Evolutionary conservation across 2,329 filamentous ascomycete genomes (phyloP).

Genomic region (Lecanosticta acicola): DNA sequence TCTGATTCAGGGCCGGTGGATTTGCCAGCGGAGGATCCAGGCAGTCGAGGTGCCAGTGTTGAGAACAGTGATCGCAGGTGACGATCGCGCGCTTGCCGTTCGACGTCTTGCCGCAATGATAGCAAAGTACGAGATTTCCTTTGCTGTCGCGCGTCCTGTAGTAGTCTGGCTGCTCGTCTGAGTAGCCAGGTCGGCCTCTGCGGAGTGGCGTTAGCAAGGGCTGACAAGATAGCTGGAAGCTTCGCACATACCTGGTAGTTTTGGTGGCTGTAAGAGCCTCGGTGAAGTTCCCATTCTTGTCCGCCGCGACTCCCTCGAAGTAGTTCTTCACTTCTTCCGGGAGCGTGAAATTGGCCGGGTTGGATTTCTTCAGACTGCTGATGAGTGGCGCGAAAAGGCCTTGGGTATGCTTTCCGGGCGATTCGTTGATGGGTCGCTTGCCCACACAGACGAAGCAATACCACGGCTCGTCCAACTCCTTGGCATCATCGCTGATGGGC

Average conservation of each 20-base stretch:
- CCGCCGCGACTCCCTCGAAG: constrained; percentile 75
- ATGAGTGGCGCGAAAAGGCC: constrained; percentile 61
- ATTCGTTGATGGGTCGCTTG: constrained; percentile 27
- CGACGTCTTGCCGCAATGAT: constrained; percentile 64
- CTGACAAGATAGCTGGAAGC: too few species aligned
- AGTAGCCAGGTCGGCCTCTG: constrained; percentile 33
- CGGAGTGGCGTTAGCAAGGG: constrained; percentile 2
- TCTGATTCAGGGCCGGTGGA: constrained; percentile 56
- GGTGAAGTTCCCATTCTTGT: constrained; percentile 73
- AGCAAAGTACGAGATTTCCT: constrained; percentile 71
- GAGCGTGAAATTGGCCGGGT: constrained; percentile 46
- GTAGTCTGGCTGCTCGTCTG: constrained; percentile 41
- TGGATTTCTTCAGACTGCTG: constrained; percentile 38
- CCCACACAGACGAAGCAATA: constrained; percentile 70
- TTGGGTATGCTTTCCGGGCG: constrained; percentile 36
- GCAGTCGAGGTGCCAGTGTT: constrained; percentile 90
- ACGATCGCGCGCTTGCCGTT: constrained; percentile 63
- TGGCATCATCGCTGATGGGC: constrained; percentile 52
- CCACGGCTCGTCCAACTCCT: constrained; percentile 61
- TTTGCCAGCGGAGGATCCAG: constrained; percentile 76
- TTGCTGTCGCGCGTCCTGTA: constrained; percentile 55
- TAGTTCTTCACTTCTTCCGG: constrained; percentile 65
- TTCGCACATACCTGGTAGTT: constrained; percentile 51
- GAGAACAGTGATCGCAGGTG: constrained; percentile 74
- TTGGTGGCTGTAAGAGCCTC: constrained; percentile 52